phyloP scores from a whole-genome alignment of 2,329 filamentous ascomycete genomes.

The Aureobasidium sp. region DNA sequence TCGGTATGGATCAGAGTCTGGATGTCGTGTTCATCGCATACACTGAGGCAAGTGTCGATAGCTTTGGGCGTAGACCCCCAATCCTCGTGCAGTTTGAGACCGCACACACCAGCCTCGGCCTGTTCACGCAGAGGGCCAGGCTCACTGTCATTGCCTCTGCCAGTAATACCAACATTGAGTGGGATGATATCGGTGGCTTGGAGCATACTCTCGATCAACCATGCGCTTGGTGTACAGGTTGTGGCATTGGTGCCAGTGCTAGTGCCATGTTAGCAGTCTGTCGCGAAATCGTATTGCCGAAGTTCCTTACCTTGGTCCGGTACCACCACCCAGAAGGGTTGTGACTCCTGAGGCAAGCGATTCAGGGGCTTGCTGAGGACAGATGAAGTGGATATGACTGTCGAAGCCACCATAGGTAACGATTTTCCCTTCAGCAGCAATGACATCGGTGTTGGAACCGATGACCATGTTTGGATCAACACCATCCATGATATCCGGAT shows the following conservation, averaged over 20 bases:
- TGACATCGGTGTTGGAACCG: constrained; percentile 82
- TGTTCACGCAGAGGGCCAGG: constrained; percentile 68
- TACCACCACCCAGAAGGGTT: constrained; percentile 83
- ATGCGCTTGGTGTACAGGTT: constrained; percentile 82
- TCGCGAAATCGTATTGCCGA: too few relatives aligned
- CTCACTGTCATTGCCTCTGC: constrained; percentile 83
- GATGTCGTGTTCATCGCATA: constrained; percentile 87
- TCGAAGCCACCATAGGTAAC: constrained; percentile 87
- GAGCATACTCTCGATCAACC: constrained; percentile 81
- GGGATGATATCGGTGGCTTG: constrained; percentile 77
- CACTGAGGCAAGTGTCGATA: constrained; percentile 75
- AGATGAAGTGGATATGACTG: constrained; percentile 89
- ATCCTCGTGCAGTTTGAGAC: constrained; percentile 91
- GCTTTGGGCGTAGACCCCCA: constrained; percentile 89
- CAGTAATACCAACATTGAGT: constrained; percentile 83
- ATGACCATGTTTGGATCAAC: constrained; percentile 73
- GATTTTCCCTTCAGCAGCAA: constrained; percentile 85
- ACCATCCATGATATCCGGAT: constrained; percentile 94
- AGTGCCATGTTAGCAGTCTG: constrained; percentile 12
- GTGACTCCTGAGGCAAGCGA: constrained; percentile 80
- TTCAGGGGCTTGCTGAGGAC: constrained; percentile 83
- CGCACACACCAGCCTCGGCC: constrained; percentile 74
- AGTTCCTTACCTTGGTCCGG: constrained; percentile 65
- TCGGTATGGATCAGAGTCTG: constrained; percentile 95
- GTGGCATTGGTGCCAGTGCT: constrained; percentile 85